Base-by-base conservation (phyloP, 306 rosid genomes). In the Gynostemma pentaphyllum region DNA sequence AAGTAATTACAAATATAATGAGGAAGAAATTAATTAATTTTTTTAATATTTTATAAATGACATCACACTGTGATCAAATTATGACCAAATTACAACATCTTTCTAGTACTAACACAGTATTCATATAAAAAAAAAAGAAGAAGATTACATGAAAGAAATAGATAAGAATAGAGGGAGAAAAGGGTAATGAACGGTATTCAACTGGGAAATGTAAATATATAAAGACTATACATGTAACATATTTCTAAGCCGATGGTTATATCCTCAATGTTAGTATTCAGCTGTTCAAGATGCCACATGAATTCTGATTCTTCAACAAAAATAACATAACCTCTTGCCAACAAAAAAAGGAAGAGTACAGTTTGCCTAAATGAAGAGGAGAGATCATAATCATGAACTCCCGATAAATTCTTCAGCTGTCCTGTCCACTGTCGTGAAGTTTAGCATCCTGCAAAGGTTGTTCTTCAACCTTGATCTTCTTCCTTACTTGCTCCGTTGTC, bases 401-500 rank as follows among this genome's bases (percentile, higher is more conserved):
- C 55, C 72, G 69, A 60, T 61, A 34, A 79, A 67, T 48, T 80
- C 80, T 23, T 78, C 70, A 21, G 47, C 54, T 22, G 73, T n/a
- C n/a, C n/a, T n/a, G n/a, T n/a, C n/a, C 32, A n/a, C n/a, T 23
- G 69, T 67, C 26, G 66, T 70, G 67, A 64, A 65, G 75, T 62
- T 72, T 5, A 62, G 53, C 41, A 42, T 49, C 32, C n/a, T 37
- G 26, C 24, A 32, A 62, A 2, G 71, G 28, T 12, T 18, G 75
- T 15, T 71, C 78, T 21, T 71, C 75, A 56, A 74, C 74, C 67
- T 80, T 81, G 11, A 30, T 76, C 68, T 84, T 88, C 88, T 92
- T 92, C 1, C 78, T 62, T 62, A 80, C 70, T 44, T 82, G 82
- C 72, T 88, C 90, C 32, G 90, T 84, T 22, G 90, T 83, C 39